phyloP scores from a whole-genome alignment of 2,329 filamentous ascomycete species.

The Ophiostoma ips region DNA sequence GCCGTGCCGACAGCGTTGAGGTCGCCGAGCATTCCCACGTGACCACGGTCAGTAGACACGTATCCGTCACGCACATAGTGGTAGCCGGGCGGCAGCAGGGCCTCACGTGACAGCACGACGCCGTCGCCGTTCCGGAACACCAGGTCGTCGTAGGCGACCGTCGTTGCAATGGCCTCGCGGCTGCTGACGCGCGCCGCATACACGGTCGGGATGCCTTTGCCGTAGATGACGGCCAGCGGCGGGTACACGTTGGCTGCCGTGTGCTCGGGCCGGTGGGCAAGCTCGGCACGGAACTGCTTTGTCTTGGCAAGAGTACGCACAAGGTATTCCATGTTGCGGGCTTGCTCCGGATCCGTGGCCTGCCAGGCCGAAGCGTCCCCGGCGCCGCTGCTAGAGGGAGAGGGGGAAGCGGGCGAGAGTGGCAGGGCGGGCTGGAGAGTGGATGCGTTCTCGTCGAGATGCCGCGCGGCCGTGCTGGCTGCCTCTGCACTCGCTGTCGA shows the following conservation, averaged over 20 bases:
- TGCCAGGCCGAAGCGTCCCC: too few species aligned
- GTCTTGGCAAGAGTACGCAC: conserved; percentile 57
- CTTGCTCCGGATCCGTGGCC: conserved; percentile 15
- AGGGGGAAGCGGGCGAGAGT: not conserved
- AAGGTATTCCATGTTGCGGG: conserved; percentile 49
- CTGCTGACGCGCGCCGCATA: conserved; percentile 64
- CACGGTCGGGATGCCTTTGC: conserved; percentile 75
- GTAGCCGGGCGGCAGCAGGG: conserved; percentile 76
- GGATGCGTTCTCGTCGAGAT: not conserved
- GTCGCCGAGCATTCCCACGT: conserved; percentile 79
- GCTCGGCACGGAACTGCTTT: conserved; percentile 62
- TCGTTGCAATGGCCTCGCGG: conserved; percentile 57
- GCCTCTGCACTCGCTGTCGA: not conserved
- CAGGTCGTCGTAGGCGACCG: conserved; percentile 74
- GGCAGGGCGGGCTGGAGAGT: not conserved
- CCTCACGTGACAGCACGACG: conserved; percentile 71
- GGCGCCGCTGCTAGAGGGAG: not conserved
- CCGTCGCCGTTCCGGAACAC: conserved; percentile 81
- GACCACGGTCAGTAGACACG: conserved; percentile 69
- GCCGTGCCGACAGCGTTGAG: conserved; percentile 66
- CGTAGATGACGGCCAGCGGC: conserved; percentile 70
- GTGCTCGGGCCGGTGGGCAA: conserved; percentile 46
- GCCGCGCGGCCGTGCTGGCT: not conserved
- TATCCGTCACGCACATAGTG: conserved; percentile 57
- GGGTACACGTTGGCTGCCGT: conserved; percentile 61